These are phyloP conservation scores for Royoungia palumana DNA, from an alignment of 768 basidiomycete genomes.

Conservation along the genomic window DNA sequence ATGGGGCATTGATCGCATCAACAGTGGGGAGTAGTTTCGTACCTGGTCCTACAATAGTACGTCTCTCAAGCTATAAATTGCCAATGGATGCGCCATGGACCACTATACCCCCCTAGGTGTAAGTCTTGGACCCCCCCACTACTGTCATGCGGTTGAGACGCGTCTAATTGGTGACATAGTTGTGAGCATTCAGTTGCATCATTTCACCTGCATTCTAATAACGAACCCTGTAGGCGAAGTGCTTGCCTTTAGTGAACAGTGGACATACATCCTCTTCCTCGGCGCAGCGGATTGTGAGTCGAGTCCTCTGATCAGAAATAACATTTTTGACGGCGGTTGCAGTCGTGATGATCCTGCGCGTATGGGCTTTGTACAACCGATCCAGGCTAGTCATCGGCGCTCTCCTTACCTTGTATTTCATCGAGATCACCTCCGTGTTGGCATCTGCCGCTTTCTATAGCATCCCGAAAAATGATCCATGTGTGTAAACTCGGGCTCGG, in stretches of 20 bases:
- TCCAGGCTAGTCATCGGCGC: constrained; percentile 3
- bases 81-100: not conserved
- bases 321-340: not conserved
- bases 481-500: no score
- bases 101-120: not conserved
- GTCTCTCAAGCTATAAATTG: not conserved
- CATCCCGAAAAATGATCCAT: no score
- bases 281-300: constrained; percentile 5
- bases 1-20: no score
- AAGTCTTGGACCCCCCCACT: not conserved
- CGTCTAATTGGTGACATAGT: not conserved
- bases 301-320: no score
- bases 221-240: not conserved
- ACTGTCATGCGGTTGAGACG: no score
- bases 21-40: not conserved
- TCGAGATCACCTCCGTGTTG: not conserved
- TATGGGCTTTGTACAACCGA: not conserved
- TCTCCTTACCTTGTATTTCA: not conserved
- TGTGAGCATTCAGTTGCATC: not conserved
- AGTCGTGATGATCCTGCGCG: constrained; percentile 4
- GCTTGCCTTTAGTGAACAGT: not conserved
- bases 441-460: not conserved
- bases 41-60: not conserved
- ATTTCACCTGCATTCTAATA: not conserved
- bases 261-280: not conserved